phyloP scores from a whole-genome alignment of 345 rosid genomes.

The Eucalyptus fibrosa region DNA sequence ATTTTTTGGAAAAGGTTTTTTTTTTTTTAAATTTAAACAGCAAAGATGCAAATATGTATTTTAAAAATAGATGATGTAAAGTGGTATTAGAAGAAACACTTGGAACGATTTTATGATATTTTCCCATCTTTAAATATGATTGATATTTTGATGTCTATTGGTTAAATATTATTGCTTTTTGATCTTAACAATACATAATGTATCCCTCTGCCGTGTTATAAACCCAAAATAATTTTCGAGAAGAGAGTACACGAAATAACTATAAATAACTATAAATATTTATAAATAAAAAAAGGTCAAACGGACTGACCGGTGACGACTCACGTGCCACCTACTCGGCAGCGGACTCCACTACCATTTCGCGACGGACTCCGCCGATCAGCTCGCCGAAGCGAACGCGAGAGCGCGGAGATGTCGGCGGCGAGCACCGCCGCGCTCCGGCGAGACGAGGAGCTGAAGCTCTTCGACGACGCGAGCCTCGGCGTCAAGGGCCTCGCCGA shows the following conservation, averaged over 20 bases:
- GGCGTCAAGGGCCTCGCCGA: not conserved
- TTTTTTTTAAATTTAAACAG: too few relatives aligned
- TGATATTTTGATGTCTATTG: too few relatives aligned
- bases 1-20: too few relatives aligned
- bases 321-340: not conserved
- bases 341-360: not conserved
- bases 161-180: too few relatives aligned
- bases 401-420: not conserved
- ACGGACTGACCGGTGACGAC: not conserved
- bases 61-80: too few relatives aligned
- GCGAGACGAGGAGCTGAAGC: not conserved
- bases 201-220: too few relatives aligned
- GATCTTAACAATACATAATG: rapidly evolving
- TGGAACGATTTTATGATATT: too few relatives aligned
- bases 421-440: not conserved
- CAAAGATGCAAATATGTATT: too few relatives aligned
- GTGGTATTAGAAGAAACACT: too few relatives aligned
- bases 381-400: not conserved
- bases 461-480: not conserved
- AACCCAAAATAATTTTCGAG: not conserved
- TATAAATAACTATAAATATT: too few relatives aligned
- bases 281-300: not conserved
- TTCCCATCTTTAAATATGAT: too few relatives aligned
- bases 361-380: not conserved
- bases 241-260: not conserved